Evolutionary conservation across 306 rosid species (phyloP).

Genomic region (Cucumis hystrix): DNA sequence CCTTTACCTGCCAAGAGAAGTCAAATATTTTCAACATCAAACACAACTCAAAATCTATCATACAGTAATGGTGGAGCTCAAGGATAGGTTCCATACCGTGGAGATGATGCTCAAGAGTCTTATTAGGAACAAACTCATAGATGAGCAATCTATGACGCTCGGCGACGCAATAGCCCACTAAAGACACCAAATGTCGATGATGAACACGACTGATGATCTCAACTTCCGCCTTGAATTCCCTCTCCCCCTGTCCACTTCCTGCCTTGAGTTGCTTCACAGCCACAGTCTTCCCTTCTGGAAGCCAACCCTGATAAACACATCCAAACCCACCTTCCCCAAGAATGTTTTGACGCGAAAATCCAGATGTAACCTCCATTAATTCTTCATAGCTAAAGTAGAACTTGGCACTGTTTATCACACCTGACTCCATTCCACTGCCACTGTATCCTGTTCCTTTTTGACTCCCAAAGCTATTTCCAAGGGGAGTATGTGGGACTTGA

Average conservation of each 20-base stretch:
- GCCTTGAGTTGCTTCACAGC: conserved; percentile 80
- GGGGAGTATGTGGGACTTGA: conserved; percentile 15
- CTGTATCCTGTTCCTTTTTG: conserved; percentile 17
- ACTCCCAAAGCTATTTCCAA: conserved; percentile 20
- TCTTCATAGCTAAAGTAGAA: conserved; percentile 51
- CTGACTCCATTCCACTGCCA: conserved; percentile 25
- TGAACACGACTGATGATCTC: conserved; percentile 81
- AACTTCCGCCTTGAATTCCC: conserved; percentile 85
- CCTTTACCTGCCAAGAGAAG: conserved; percentile 27
- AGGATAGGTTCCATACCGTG: conserved; percentile 23
- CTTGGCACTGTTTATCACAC: conserved; percentile 17
- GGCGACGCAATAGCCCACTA: conserved; percentile 73
- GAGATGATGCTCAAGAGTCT: conserved; percentile 79
- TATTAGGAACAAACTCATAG: conserved; percentile 82
- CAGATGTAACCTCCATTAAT: conserved; percentile 45
- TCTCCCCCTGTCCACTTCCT: conserved; percentile 90
- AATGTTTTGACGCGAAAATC: conserved; percentile 50
- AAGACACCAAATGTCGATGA: conserved; percentile 77
- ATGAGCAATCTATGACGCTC: conserved; percentile 61
- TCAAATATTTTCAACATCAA: background rate
- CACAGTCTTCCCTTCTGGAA: conserved; percentile 57
- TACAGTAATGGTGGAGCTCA: background rate
- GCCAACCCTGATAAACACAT: conserved; percentile 57
- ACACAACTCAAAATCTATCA: background rate
- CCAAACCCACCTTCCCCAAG: conserved; percentile 96